Conservation (phyloP, 768 basidiomycete genomes). For the Lactarius tabidus region DNA sequence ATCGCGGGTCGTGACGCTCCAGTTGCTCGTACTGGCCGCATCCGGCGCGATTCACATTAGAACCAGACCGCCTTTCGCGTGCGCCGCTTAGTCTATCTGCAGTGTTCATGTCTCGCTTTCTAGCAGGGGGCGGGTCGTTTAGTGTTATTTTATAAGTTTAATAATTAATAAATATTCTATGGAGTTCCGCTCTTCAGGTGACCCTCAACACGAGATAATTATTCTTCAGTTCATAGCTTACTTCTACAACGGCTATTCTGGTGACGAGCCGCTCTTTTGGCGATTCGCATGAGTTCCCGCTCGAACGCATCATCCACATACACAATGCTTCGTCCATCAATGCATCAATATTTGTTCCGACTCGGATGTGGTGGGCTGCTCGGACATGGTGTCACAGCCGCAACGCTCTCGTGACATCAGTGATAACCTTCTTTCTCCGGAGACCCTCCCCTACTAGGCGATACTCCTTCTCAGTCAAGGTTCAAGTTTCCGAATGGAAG, state of each 20-base stretch:
- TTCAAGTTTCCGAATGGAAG: not conserved
- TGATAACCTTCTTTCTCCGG: not conserved
- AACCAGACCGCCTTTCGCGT: not conserved
- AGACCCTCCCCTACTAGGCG: not conserved
- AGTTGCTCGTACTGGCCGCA: not conserved
- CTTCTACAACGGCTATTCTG: not conserved
- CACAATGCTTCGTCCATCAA: not conserved
- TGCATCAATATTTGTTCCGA: not conserved
- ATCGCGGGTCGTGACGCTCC: conserved; percentile 6
- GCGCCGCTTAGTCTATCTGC: too few species aligned
- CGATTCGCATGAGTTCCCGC: not conserved
- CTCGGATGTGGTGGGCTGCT: too few species aligned
- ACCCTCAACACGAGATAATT: not conserved
- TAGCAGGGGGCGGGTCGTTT: not conserved
- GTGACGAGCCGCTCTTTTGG: not conserved
- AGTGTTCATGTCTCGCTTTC: not conserved
- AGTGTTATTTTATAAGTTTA: conserved; percentile 1
- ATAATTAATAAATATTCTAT: not conserved
- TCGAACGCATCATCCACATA: not conserved
- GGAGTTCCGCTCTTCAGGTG: not conserved
- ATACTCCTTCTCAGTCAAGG: not conserved
- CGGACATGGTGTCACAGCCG: not conserved
- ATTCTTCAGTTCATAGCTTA: too few species aligned
- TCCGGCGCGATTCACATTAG: not conserved
- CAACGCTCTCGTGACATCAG: not conserved